Base-by-base conservation (phyloP, 169 alveolate genomes). In the Plasmodium chabaudi region DNA sequence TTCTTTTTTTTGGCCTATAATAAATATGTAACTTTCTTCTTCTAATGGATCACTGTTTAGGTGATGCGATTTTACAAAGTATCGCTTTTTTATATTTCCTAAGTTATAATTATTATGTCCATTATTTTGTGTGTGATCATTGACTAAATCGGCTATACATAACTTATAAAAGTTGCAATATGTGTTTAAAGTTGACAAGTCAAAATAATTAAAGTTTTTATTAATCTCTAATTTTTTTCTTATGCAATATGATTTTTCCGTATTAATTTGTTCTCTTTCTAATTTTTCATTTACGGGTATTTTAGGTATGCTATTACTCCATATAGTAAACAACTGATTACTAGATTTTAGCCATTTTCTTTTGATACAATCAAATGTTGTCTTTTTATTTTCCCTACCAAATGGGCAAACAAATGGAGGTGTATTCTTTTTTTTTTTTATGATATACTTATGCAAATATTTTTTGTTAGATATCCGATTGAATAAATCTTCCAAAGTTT, bases 1-100 rank as follows among this genome's bases (percentile, higher is more conserved):
- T 82, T 67, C 82, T 27, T 82, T 55, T 82, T 67, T 82, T 13
- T 70, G 17, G n/a, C 90, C 90, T 57, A 17, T 53, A 65, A 82
- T 82, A 70, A 65, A 65, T 27, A 82, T 82, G 68, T 55, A 55
- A 27, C 57, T 68, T 12, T 67, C 56, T 82, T 82, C 90, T 10
- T 82, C 82, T 64, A 82, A 17, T 53, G 90, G 90, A 47, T 82
- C 90, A 34, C 90, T 82, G 55, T 82, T 82, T 70, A 82, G 68
- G n/a, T 82, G 90, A 70, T 82, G 84, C 17, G 90, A 67, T 65
- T 67, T 82, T 68, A 82, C 65, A 56, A 82, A 82, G 55, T 65
- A 82, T 61, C 90, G 51, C 68, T 82, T 82, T 12, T n/a, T n/a
- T 25, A 60, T 74, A 9, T 46, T 61, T 65, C 46, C 46, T 49